These are phyloP conservation scores for Mallotus japonicus DNA, from an alignment of 441 rosid species.

Conservation along the genomic window DNA sequence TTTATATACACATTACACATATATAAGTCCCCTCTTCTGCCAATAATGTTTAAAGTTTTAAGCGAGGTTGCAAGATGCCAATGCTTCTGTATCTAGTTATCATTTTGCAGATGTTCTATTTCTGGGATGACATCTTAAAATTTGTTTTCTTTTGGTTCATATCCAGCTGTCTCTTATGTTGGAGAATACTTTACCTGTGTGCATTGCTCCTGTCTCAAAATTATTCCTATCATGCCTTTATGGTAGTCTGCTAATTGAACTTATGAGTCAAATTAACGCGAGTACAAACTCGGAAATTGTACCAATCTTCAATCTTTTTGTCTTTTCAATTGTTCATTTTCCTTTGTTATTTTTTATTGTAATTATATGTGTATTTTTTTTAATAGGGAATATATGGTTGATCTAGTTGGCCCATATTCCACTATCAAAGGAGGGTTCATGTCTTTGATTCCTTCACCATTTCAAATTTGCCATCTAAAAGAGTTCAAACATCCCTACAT, in stretches of 20 bases:
- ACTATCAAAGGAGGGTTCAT: conserved; percentile 70
- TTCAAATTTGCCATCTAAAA: conserved; percentile 54
- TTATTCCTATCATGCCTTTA: too few species aligned
- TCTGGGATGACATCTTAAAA: neutral
- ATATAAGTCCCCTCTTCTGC: neutral
- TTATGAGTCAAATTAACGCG: neutral
- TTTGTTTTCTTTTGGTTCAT: neutral
- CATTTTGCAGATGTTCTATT: neutral
- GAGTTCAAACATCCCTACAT: conserved; percentile 42
- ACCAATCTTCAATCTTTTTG: neutral
- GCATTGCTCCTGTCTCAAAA: neutral
- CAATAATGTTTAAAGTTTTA: neutral
- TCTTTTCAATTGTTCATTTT: neutral
- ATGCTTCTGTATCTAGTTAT: neutral
- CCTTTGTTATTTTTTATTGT: neutral
- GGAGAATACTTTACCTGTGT: neutral
- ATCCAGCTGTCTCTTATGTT: neutral
- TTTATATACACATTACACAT: too few species aligned
- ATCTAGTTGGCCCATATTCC: conserved; percentile 87
- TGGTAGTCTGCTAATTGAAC: neutral
- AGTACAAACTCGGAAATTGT: neutral
- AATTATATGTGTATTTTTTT: conserved; percentile 23
- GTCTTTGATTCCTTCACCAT: conserved; percentile 65
- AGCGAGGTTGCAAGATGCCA: neutral
- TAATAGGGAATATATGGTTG: conserved; percentile 93